Evolutionary conservation across 495 filamentous ascomycete genomes (phyloP).

Genomic region (Xylaria intraflava): DNA sequence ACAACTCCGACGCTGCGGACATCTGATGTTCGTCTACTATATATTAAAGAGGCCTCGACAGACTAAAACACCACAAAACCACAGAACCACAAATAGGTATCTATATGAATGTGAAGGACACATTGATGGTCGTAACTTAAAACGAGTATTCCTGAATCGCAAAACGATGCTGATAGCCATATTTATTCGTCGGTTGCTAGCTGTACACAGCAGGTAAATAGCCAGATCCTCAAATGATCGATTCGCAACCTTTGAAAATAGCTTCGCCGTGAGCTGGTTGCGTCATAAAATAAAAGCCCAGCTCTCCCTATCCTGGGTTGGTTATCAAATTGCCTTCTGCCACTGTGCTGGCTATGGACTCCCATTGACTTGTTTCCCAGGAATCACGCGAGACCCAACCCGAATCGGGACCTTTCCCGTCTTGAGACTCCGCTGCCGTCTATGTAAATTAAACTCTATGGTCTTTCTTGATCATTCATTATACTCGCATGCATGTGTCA

Average conservation of each 20-base stretch:
- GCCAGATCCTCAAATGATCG: neutral
- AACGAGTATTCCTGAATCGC: no score
- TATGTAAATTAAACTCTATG: slow-evolving; percentile 10
- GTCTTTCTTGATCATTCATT: neutral
- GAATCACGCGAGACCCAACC: neutral
- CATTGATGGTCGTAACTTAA: no score
- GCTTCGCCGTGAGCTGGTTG: no score
- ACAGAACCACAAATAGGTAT: no score
- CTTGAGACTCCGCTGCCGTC: slow-evolving; percentile 6
- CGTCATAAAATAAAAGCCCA: neutral
- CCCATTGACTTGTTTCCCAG: neutral
- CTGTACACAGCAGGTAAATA: neutral
- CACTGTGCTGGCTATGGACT: neutral
- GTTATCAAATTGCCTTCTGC: neutral
- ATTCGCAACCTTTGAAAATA: no score
- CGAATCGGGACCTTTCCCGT: slow-evolving; percentile 2
- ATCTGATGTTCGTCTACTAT: no score
- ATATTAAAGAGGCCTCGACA: no score
- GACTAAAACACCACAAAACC: no score
- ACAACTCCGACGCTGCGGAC: no score
- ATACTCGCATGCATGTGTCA: neutral
- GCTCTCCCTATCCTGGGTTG: neutral
- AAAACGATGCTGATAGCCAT: no score
- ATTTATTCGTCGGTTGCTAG: no score
- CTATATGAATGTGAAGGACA: no score